phyloP scores from a whole-genome alignment of 192 early-diverging fungal genomes.

The Coemansia sp. region DNA sequence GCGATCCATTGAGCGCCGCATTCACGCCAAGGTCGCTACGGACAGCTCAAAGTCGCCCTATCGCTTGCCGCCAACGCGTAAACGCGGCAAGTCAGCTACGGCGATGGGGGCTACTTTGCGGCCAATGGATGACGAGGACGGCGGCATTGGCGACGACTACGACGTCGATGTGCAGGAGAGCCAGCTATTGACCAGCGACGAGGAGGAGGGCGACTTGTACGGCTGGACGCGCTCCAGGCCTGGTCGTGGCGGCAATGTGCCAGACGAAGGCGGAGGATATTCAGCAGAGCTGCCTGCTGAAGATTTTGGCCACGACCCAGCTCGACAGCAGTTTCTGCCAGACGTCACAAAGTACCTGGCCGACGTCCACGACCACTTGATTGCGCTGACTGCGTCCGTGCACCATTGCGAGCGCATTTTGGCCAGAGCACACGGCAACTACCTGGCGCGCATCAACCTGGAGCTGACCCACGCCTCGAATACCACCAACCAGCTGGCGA shows the following conservation, averaged over 20 bases:
- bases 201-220: conserved; percentile 48
- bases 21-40: conserved; percentile 28
- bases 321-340: conserved; percentile 12
- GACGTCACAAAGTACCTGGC: conserved; percentile 69
- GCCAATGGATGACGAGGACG: neutral
- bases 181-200: conserved; percentile 52
- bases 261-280: conserved; percentile 30
- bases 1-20: conserved; percentile 64
- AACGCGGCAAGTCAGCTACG: neutral
- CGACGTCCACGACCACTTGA: conserved; percentile 77
- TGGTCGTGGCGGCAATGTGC: conserved; percentile 31
- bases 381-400: conserved; percentile 62
- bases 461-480: conserved; percentile 67
- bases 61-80: conserved; percentile 6
- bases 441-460: conserved; percentile 65
- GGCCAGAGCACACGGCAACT: conserved; percentile 67
- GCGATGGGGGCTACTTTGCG: neutral
- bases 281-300: neutral
- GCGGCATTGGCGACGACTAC: neutral
- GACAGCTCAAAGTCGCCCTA: conserved; percentile 12
- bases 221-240: conserved; percentile 16
- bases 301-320: neutral
- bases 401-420: conserved; percentile 70
- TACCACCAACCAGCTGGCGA: conserved; percentile 77
- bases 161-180: conserved; percentile 19